Conservation (phyloP, 192 early-diverging fungal genomes). For the Coemansia aciculifera region DNA sequence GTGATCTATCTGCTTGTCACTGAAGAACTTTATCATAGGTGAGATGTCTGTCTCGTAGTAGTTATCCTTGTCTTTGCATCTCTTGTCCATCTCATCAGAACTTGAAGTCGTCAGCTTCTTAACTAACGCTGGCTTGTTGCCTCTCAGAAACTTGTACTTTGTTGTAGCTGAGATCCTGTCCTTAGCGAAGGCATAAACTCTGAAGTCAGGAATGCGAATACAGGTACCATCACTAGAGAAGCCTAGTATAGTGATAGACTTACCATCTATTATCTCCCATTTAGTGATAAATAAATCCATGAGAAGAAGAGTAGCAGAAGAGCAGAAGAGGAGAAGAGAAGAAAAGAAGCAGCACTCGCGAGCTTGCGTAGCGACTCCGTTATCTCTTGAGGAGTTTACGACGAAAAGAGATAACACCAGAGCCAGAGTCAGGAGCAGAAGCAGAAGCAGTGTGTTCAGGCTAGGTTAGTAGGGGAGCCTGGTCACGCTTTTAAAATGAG, state of each 20-base stretch:
- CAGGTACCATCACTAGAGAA: constrained; percentile 18
- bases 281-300: constrained; percentile 18
- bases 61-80: neutral
- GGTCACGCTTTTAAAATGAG: no score
- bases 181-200: constrained; percentile 4
- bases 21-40: constrained; percentile 19
- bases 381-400: no score
- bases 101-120: neutral
- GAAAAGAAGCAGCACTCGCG: no score
- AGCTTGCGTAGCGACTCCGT: no score
- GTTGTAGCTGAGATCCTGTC: neutral
- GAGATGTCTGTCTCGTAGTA: neutral
- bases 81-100: neutral
- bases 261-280: constrained; percentile 17
- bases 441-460: no score
- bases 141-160: neutral
- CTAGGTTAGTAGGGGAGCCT: no score
- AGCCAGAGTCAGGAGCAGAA: no score
- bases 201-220: constrained; percentile 16
- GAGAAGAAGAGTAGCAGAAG: no score
- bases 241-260: constrained; percentile 15
- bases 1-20: constrained; percentile 17
- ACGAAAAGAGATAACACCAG: no score
- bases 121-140: neutral
- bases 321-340: no score